These are phyloP conservation scores for Bromus sterilis DNA, from an alignment of 176 grass and related monocot species.

Conservation along the genomic window DNA sequence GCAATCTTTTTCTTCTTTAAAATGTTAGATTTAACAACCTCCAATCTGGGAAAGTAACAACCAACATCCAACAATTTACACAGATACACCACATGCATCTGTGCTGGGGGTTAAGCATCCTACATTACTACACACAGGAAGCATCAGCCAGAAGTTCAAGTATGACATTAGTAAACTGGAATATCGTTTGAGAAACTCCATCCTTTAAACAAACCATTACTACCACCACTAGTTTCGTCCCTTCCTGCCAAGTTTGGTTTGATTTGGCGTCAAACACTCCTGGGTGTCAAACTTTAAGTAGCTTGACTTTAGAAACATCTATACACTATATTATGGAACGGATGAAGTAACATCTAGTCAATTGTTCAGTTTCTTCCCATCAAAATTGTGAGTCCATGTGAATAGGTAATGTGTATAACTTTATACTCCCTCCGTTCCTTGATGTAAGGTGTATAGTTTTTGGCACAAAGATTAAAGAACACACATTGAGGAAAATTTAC, in stretches of 20 bases:
- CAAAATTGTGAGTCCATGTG: too few species aligned
- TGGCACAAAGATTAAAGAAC: too few species aligned
- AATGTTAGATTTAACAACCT: background rate
- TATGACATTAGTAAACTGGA: background rate
- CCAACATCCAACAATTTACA: background rate
- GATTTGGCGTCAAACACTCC: background rate
- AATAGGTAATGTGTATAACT: too few species aligned
- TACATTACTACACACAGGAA: background rate
- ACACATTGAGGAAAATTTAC: too few species aligned
- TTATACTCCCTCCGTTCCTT: too few species aligned
- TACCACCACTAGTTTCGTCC: background rate
- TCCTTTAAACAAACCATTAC: background rate
- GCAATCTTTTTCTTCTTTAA: background rate
- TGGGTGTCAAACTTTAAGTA: too few species aligned
- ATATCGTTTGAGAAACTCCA: background rate
- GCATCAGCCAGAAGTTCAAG: background rate
- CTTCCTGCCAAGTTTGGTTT: background rate
- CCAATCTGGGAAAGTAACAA: background rate
- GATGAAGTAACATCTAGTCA: too few species aligned
- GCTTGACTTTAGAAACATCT: background rate
- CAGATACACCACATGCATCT: background rate
- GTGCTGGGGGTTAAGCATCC: background rate
- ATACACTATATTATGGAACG: too few species aligned
- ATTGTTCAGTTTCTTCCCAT: too few species aligned
- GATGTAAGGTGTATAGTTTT: too few species aligned